Conservation (phyloP, 108 stramenopile genomes). For the Conticribra weissflogii region DNA sequence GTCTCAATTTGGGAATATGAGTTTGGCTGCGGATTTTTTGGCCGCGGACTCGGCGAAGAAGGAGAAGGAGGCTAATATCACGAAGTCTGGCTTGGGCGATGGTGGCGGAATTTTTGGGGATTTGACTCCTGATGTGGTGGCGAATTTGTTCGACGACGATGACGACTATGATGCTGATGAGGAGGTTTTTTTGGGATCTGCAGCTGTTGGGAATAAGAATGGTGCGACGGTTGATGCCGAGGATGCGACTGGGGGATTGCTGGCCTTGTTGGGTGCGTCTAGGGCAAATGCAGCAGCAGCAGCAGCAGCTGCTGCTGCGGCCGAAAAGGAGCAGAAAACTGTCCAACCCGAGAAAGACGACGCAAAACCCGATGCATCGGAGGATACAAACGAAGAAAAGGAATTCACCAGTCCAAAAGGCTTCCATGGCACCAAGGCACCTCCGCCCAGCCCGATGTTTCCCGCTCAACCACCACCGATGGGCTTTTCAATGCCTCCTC, state of each 20-base stretch:
- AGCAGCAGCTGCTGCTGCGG: too few species aligned
- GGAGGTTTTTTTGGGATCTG: constrained; percentile 21
- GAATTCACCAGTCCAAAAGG: constrained; percentile 12
- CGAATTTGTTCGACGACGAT: constrained; percentile 40
- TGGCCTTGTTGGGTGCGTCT: constrained; percentile 30
- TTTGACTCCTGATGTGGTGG: constrained; percentile 20
- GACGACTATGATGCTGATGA: constrained; percentile 44
- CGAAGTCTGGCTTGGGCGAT: background rate
- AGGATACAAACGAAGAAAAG: background rate
- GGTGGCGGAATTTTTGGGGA: background rate
- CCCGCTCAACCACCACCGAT: constrained; percentile 26
- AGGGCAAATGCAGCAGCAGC: constrained; percentile 4
- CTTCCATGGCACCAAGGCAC: constrained; percentile 27
- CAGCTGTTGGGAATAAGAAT: background rate
- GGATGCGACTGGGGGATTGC: constrained; percentile 19
- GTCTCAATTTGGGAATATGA: constrained; percentile 70
- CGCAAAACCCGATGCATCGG: background rate
- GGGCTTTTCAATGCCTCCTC: constrained; percentile 29
- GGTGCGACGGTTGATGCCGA: background rate
- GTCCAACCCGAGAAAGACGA: constrained; percentile 1
- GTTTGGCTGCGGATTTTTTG: constrained; percentile 76
- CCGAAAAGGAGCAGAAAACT: background rate
- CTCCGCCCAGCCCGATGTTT: constrained; percentile 41
- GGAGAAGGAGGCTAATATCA: constrained; percentile 12
- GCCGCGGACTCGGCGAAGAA: constrained; percentile 78